Evolutionary conservation across 2,329 filamentous ascomycete genomes (phyloP).

Genomic region (Colletotrichum sp.): DNA sequence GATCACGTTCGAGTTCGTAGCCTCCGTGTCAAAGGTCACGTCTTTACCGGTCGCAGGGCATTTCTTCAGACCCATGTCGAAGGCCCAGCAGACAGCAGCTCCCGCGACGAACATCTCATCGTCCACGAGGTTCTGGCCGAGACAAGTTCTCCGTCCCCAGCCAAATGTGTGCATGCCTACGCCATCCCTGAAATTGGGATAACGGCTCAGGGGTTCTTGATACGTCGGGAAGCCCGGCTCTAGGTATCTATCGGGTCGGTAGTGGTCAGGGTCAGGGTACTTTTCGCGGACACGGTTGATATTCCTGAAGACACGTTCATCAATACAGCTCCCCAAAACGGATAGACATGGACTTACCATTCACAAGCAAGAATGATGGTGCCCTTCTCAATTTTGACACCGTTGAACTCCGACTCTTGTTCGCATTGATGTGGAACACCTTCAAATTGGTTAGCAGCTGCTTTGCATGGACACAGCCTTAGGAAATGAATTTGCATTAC

Average conservation of each 20-base stretch:
- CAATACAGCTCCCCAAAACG: neutral
- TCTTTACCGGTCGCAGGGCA: constrained; percentile 46
- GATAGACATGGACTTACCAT: constrained; percentile 39
- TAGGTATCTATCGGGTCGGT: constrained; percentile 67
- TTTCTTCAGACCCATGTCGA: constrained; percentile 44
- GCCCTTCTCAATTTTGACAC: constrained; percentile 52
- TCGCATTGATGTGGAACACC: constrained; percentile 56
- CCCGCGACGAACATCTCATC: constrained; percentile 60
- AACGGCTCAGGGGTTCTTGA: constrained; percentile 66
- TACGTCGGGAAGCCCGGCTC: constrained; percentile 68
- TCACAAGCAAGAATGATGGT: constrained; percentile 55
- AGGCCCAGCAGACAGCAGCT: constrained; percentile 54
- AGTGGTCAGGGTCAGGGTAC: constrained; percentile 69
- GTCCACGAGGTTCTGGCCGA: constrained; percentile 67
- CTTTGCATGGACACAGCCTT: too few relatives aligned
- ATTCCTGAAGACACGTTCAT: constrained; percentile 38
- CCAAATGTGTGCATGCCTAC: constrained; percentile 68
- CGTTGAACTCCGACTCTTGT: constrained; percentile 48
- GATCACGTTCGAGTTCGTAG: constrained; percentile 58
- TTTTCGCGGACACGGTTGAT: constrained; percentile 62
- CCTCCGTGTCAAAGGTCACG: constrained; percentile 52
- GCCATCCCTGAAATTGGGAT: constrained; percentile 65
- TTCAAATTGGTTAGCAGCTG: constrained; percentile 16
- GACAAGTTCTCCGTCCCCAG: constrained; percentile 66
- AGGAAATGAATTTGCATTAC: constrained; percentile 28